Percentiles rank a stretch among this genome's conserved stretches.
phyloP scores from a whole-genome alignment of 2,329 filamentous ascomycete genomes.

The Diplocarpon rosae region DNA sequence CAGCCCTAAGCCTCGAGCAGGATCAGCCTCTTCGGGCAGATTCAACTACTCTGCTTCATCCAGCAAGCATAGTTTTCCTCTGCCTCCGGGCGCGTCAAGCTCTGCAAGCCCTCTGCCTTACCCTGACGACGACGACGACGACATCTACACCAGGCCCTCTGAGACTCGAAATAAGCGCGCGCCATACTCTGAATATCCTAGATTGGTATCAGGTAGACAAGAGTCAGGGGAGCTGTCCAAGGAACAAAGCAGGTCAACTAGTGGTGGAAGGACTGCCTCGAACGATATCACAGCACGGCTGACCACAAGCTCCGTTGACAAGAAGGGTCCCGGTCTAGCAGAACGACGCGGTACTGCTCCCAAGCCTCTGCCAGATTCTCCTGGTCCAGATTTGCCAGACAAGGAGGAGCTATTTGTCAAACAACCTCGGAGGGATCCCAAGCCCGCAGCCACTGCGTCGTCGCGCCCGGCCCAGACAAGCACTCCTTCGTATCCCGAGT shows the following conservation, averaged over 20 bases:
- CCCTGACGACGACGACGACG: conserved; percentile 54
- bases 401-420: conserved; percentile 73
- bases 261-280: conserved; percentile 16
- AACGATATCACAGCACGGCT: conserved; percentile 27
- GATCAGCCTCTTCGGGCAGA: conserved; percentile 26
- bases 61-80: conserved; percentile 47
- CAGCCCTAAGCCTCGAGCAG: conserved; percentile 43
- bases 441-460: conserved; percentile 11
- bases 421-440: conserved; percentile 31
- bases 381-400: conserved; percentile 64
- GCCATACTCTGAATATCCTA: conserved; percentile 28
- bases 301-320: conserved; percentile 35
- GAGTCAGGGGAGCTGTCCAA: conserved; percentile 14
- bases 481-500: conserved; percentile 18
- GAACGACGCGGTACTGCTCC: conserved; percentile 74
- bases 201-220: conserved; percentile 14
- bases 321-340: conserved; percentile 55
- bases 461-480: conserved; percentile 16
- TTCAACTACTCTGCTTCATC: conserved; percentile 40
- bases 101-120: conserved; percentile 60
- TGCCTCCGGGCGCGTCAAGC: conserved; percentile 59
- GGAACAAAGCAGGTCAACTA: conserved; percentile 13
- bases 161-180: conserved; percentile 25
- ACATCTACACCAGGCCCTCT: conserved; percentile 31
- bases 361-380: conserved; percentile 73